Base-by-base conservation (phyloP, 352 stramenopile species). In the Phytophthora ramorum region DNA sequence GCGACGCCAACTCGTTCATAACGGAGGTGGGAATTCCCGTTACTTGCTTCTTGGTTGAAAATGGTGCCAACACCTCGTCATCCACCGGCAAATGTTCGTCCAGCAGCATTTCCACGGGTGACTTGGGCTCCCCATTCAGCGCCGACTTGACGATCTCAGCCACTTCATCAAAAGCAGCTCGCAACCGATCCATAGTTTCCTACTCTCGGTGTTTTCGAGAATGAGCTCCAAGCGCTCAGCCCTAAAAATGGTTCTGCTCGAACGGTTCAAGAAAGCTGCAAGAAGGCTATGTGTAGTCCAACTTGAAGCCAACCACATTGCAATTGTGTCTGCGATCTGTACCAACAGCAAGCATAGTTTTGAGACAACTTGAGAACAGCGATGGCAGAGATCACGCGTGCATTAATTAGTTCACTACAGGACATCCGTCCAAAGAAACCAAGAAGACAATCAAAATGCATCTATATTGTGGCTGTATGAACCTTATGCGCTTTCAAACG, bases 1-100 rank as follows among this genome's bases (percentile, higher is more conserved):
- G 70, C 4, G 84, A 83, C 4, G 83, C 79, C 35, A 95, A 65
- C 30, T 93, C 83, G 22, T 78, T 84, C 62, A 92, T 65, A 12
- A 78, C 69, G 16, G 56, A 79, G 7, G 81, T 89, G 17, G 85
- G 81, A 34, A 91, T 78, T 2, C 71, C 79, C 0, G 73, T 59
- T 0, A 51, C 35, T 8, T 63, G 67, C 38, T 66, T 80, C 47
- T 78, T 88, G 12, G 63, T 41, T 9, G 70, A 74, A 28, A 89
- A 86, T 34, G 64, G 40, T 49, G 70, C 71, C 30, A 89, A 24
- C 1, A 73, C n/a, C 0, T 81, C 69, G n/a, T 85, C 78, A 17
- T 89, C 71, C 6, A 91, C 51, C 13, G 79, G 76, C 14, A 91
- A 54, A 55, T 93, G 63, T 52, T 90, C 66, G 47, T 93, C 77